Conservation (phyloP, 108 stramenopile species). For the Skeletonema costatum region DNA sequence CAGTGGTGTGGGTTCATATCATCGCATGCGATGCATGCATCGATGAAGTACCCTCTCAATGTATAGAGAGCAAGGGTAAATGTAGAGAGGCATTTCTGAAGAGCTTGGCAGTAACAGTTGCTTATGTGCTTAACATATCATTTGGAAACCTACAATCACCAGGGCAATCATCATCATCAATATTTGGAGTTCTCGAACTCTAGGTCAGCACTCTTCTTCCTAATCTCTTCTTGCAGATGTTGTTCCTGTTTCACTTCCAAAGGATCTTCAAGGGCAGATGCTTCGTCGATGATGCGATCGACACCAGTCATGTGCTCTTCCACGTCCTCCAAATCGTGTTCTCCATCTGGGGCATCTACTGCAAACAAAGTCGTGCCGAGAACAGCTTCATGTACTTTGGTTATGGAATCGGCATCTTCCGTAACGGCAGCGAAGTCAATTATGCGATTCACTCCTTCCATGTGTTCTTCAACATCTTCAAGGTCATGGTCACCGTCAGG, state of each 20-base stretch:
- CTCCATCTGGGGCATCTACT: slow-evolving; percentile 44
- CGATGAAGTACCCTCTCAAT: no score
- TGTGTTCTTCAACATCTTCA: slow-evolving; percentile 5
- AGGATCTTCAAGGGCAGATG: slow-evolving; percentile 29
- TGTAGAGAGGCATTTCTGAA: no score
- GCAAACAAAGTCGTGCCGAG: slow-evolving; percentile 29
- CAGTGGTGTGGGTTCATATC: no score
- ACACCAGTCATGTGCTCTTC: slow-evolving; percentile 35
- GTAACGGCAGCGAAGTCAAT: neutral
- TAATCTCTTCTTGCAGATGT: neutral
- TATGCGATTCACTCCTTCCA: slow-evolving; percentile 2
- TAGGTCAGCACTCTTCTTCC: neutral
- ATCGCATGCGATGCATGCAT: no score
- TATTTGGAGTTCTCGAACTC: neutral
- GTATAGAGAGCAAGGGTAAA: no score
- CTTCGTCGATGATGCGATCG: slow-evolving; percentile 20
- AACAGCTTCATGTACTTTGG: slow-evolving; percentile 34
- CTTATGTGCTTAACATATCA: neutral
- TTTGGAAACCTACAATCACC: no score
- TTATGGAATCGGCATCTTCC: slow-evolving; percentile 24
- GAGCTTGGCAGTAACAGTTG: no score
- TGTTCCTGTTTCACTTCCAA: slow-evolving; percentile 23
- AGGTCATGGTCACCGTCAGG: slow-evolving; percentile 21
- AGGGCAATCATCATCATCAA: neutral
- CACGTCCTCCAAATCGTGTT: slow-evolving; percentile 47